A percentile compares a stretch with the other conserved stretches of the same genome.
Conservation (phyloP, 2,329 filamentous ascomycete species). For the Botrytis byssoidea region DNA sequence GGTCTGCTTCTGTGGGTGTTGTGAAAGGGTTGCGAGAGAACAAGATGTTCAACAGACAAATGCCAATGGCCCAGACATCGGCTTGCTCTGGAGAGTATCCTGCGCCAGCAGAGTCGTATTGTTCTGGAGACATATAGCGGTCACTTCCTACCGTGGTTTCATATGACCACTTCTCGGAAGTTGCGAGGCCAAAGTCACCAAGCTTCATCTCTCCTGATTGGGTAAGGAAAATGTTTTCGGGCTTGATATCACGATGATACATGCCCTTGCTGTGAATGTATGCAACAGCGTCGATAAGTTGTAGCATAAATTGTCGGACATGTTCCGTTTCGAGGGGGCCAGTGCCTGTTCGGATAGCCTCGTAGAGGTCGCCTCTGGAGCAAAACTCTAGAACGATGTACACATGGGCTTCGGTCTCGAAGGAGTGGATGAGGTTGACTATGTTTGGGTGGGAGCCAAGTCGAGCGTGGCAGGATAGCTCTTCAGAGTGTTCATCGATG, state of each 20-base stretch:
- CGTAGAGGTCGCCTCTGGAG: conserved; percentile 91
- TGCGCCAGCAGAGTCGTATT: conserved; percentile 82
- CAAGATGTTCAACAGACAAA: conserved; percentile 92
- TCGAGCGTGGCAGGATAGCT: conserved; percentile 74
- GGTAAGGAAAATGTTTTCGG: conserved; percentile 96
- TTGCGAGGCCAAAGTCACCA: conserved; percentile 92
- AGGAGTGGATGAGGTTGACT: conserved; percentile 86
- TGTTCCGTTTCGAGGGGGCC: conserved; percentile 94
- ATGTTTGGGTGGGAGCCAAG: conserved; percentile 84
- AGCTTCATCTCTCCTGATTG: conserved; percentile 89
- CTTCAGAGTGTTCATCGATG: conserved; percentile 79
- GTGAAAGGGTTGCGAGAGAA: conserved; percentile 97
- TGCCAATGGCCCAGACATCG: conserved; percentile 95
- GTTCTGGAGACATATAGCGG: conserved; percentile 98
- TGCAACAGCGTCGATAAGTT: conserved; percentile 84
- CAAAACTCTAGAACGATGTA: conserved; percentile 97
- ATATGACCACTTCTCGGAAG: conserved; percentile 83
- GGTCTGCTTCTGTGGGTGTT: conserved; percentile 84
- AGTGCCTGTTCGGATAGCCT: conserved; percentile 85
- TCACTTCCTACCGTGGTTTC: conserved; percentile 96
- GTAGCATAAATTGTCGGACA: conserved; percentile 94
- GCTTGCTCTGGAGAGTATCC: conserved; percentile 93
- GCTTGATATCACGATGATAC: conserved; percentile 98
- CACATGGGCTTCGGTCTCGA: conserved; percentile 86
- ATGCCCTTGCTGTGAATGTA: conserved; percentile 89